Evolutionary conservation across 345 rosid species (phyloP).

Genomic region (Clausena lansium): DNA sequence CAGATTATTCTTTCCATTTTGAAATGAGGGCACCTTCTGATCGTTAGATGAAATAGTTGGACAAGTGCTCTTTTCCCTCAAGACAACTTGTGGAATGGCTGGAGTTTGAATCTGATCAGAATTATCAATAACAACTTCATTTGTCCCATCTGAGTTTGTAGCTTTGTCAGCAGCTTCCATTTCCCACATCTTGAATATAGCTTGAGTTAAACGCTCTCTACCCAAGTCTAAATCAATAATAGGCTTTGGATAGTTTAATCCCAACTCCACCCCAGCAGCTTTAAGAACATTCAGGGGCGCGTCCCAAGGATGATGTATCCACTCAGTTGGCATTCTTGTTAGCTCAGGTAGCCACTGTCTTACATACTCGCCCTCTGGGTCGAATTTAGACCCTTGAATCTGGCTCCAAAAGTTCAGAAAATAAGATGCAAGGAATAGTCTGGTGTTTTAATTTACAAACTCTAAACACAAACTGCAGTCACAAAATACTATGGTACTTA

Average conservation of each 20-base stretch:
- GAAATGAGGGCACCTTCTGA: slow-evolving; percentile 69
- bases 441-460: neutral
- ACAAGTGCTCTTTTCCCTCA: slow-evolving; percentile 40
- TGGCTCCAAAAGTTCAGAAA: slow-evolving; percentile 25
- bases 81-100: slow-evolving; percentile 34
- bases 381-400: slow-evolving; percentile 80
- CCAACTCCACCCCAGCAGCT: slow-evolving; percentile 74
- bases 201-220: slow-evolving; percentile 54
- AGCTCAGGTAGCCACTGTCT: slow-evolving; percentile 95
- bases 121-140: slow-evolving; percentile 73
- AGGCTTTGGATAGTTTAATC: slow-evolving; percentile 68
- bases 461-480: neutral
- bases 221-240: slow-evolving; percentile 70
- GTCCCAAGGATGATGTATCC: slow-evolving; percentile 98
- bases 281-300: slow-evolving; percentile 62
- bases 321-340: slow-evolving; percentile 79
- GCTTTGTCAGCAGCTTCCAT: slow-evolving; percentile 55
- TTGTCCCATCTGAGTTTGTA: slow-evolving; percentile 28
- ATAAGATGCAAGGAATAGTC: slow-evolving; percentile 6
- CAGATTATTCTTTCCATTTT: slow-evolving; percentile 27
- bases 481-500: neutral
- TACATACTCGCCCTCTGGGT: slow-evolving; percentile 83
- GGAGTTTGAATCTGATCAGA: slow-evolving; percentile 37
- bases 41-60: slow-evolving; percentile 61
- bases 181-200: slow-evolving; percentile 85